Conservation (phyloP, 148 eudicot species). For the Bassia scoparia region DNA sequence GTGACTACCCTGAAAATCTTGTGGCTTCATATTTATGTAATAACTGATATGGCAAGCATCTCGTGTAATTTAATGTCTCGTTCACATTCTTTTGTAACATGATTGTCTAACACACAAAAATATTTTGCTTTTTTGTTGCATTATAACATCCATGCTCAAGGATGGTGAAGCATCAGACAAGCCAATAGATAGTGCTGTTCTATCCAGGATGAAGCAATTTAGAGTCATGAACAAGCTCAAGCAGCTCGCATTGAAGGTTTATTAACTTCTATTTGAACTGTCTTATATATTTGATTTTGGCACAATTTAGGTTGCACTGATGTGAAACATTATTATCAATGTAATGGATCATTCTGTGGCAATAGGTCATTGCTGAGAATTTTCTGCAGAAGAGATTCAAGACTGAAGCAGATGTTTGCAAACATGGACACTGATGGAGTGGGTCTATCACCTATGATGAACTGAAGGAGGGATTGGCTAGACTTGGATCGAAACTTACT, state of each 20-base stretch:
- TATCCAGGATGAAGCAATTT: conserved; percentile 93
- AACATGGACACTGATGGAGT: conserved; percentile 81
- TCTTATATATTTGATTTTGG: background rate
- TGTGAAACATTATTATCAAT: background rate
- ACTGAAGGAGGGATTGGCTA: conserved; percentile 65
- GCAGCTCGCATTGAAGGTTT: conserved; percentile 88
- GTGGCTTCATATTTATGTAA: no score
- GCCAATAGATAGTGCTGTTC: conserved; percentile 91
- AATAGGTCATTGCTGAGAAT: conserved; percentile 76
- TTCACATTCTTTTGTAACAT: no score
- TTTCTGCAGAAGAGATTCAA: conserved; percentile 81
- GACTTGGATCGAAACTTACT: conserved; percentile 79
- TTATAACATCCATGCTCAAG: conserved; percentile 65
- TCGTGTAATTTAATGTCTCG: no score
- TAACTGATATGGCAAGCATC: no score
- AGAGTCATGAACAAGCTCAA: conserved; percentile 97
- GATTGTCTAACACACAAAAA: no score
- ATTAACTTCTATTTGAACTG: background rate
- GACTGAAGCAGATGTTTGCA: conserved; percentile 76
- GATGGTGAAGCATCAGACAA: conserved; percentile 94
- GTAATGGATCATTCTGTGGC: conserved; percentile 1
- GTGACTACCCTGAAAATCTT: no score
- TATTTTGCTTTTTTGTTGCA: background rate
- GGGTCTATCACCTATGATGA: conserved; percentile 93
- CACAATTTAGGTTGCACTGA: background rate